These are phyloP conservation scores for Chernovozyma aurita DNA, from an alignment of 1,139 yeast genomes.

Conservation along the genomic window DNA sequence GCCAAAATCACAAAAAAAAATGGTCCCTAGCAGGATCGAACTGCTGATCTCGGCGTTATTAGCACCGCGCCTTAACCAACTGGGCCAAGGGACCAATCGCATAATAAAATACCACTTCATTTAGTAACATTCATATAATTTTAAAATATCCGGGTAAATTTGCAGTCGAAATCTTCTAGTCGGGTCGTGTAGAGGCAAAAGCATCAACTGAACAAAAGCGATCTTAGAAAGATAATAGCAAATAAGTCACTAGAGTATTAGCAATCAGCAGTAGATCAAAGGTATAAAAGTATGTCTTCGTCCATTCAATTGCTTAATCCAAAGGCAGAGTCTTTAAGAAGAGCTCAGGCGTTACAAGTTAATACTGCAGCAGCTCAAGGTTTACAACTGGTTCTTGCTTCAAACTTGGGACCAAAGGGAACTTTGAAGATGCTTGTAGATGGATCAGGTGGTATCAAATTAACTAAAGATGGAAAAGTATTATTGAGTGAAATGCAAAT, in stretches of 20 bases:
- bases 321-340: constrained; percentile 91
- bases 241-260: neutral
- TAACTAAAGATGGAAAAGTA: constrained; percentile 97
- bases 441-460: constrained; percentile 92
- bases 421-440: constrained; percentile 94
- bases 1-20: constrained; percentile 19
- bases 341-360: constrained; percentile 92
- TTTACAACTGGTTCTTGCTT: constrained; percentile 82
- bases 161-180: too few species aligned
- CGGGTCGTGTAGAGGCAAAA: constrained; percentile 7
- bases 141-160: constrained; percentile 5
- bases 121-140: too few species aligned
- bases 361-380: constrained; percentile 97
- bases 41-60: constrained; percentile 82
- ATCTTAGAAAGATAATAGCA: neutral
- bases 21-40: constrained; percentile 88
- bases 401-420: constrained; percentile 96
- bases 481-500: constrained; percentile 94
- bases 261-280: neutral
- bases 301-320: constrained; percentile 91
- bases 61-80: constrained; percentile 92
- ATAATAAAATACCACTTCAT: too few species aligned
- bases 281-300: constrained; percentile 33
- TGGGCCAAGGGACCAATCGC: constrained; percentile 74
- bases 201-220: constrained; percentile 1